Conservation (phyloP, 768 basidiomycete genomes). For the Boletus eberwhitei region DNA sequence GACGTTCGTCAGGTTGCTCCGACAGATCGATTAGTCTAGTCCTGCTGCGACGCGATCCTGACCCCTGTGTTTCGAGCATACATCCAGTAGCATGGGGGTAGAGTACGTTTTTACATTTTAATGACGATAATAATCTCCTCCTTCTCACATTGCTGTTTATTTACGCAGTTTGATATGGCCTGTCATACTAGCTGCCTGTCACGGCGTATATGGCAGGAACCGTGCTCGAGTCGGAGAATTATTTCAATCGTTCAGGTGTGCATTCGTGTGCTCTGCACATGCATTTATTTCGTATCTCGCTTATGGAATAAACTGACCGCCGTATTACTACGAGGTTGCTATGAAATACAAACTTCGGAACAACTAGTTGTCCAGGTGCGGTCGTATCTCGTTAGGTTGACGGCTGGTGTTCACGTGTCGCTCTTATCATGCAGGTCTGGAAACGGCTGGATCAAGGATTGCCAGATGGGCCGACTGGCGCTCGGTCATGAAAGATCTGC, state of each 20-base stretch:
- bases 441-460: constrained; percentile 34
- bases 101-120: constrained; percentile 29
- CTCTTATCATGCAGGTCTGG: constrained; percentile 28
- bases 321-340: constrained; percentile 29
- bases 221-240: constrained; percentile 23
- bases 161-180: constrained; percentile 30
- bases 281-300: constrained; percentile 1
- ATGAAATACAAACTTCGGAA: constrained; percentile 38
- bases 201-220: constrained; percentile 20
- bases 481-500: constrained; percentile 36
- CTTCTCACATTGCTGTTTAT: constrained; percentile 9
- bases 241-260: constrained; percentile 33
- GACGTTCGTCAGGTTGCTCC: constrained; percentile 30
- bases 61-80: constrained; percentile 29
- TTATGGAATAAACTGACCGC: constrained; percentile 11
- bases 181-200: constrained; percentile 31
- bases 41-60: constrained; percentile 26
- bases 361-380: constrained; percentile 33
- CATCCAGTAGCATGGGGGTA: constrained; percentile 27
- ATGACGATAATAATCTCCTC: constrained; percentile 1
- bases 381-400: constrained; percentile 18
- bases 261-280: constrained; percentile 6
- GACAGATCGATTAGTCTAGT: constrained; percentile 29
- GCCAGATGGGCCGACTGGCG: constrained; percentile 29
- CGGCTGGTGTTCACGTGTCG: constrained; percentile 21